Percentiles rank a stretch among this genome's conserved stretches.
Conservation (phyloP, 139 green algal genomes). For the Astrephomene gubernaculifera region DNA sequence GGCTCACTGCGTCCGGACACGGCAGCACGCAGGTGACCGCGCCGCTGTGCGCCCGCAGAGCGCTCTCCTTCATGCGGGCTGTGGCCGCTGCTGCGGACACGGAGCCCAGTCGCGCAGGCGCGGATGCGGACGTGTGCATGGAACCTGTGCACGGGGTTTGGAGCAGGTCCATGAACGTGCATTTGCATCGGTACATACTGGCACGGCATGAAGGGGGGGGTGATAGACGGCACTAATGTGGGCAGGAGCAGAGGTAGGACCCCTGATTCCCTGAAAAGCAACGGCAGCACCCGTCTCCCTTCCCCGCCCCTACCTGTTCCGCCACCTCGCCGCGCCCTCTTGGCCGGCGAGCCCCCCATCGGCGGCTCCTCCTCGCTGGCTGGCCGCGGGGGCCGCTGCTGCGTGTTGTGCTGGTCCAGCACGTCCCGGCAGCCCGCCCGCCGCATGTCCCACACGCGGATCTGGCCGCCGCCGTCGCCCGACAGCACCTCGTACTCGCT, state of each 20-base stretch:
- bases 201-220: too few relatives aligned
- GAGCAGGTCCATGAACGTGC: too few relatives aligned
- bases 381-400: not conserved
- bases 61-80: slow-evolving; percentile 28
- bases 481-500: slow-evolving; percentile 81
- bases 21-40: slow-evolving; percentile 66
- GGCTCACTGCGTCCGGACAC: slow-evolving; percentile 73
- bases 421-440: slow-evolving; percentile 66
- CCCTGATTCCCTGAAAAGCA: too few relatives aligned
- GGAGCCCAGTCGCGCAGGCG: not conserved
- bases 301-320: not conserved
- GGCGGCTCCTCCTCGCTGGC: not conserved
- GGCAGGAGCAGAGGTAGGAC: too few relatives aligned
- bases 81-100: not conserved
- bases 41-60: slow-evolving; percentile 53
- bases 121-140: not conserved
- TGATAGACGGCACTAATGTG: too few relatives aligned
- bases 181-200: too few relatives aligned
- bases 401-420: slow-evolving; percentile 74
- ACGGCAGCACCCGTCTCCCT: too few relatives aligned
- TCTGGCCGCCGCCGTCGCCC: slow-evolving; percentile 69
- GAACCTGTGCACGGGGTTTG: too few relatives aligned
- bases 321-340: not conserved
- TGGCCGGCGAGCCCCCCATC: not conserved
- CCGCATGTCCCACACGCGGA: slow-evolving; percentile 86